Evolutionary conservation across 2,329 filamentous ascomycete species (phyloP), one percentile per base, ranked within the genome.

Genomic region (Alternaria arborescens): DNA sequence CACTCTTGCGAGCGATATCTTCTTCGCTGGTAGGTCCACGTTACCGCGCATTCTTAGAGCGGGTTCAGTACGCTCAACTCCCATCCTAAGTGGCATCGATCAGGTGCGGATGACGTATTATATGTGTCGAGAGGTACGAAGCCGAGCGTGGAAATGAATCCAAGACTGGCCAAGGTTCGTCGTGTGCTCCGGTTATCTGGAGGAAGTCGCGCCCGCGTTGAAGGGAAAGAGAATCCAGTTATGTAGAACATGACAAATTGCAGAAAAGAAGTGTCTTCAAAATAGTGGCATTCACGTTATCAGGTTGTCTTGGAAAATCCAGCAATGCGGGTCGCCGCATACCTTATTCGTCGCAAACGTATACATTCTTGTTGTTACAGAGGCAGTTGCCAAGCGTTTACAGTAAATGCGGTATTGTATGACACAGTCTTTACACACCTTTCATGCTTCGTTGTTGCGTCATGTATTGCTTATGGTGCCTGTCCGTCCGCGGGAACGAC

Each of bases 401-500:
- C 42, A 47, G 40, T n/a, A 34, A 47, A 55, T 28, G 22, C 4
- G 11, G 14, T 48, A 42, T 34, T 12, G 34, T 40, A 42, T 48
- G 20, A 26, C 12, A 55, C 14, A 22, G 5, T 18, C 3, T 48
- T n/a, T 22, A 48, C 16, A 10, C 32, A 40, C 32, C 16, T 18
- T 34, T 48, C 5, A 8, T 26, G 24, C 40, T 30, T 30, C 28
- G 18, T 18, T 32, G 14, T 34, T 46, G 26, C 24, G 12, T 34
- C 6, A 32, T 43, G 12, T 30, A 16, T 30, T 28, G 11, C 36
- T 56, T 52, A 62, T n/a, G 72, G 66, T 61, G 77, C 70, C 55
- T 69, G 54, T 46, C 55, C 60, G 59, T 73, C 72, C 22, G 67
- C 71, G 36, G 88, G 85, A 2, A 89, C 87, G 57, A 99, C 81